Evolutionary conservation across 106 monocot species (phyloP).

Genomic region (Allium cepa): DNA sequence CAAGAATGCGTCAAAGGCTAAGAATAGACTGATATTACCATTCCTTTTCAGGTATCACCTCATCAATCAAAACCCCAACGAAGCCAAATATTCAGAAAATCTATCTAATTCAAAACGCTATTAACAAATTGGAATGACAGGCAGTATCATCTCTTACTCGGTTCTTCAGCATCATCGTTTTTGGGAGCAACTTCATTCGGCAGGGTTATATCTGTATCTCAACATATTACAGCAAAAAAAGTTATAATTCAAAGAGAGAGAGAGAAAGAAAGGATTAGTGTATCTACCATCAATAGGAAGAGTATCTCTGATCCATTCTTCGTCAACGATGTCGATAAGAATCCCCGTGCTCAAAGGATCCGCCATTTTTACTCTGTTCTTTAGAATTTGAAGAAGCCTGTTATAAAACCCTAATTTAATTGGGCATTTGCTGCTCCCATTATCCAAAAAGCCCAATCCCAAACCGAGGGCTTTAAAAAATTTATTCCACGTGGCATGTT

Average conservation of each 20-base stretch:
- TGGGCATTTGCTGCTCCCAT: too few relatives aligned
- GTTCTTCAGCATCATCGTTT: not conserved
- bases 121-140: too few relatives aligned
- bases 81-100: too few relatives aligned
- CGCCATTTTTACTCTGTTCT: not conserved
- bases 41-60: too few relatives aligned
- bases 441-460: too few relatives aligned
- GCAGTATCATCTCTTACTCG: not conserved
- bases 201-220: not conserved
- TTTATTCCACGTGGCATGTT: too few relatives aligned
- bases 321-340: slow-evolving; percentile 30
- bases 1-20: too few relatives aligned
- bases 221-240: not conserved
- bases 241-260: not conserved
- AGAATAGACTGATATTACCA: too few relatives aligned
- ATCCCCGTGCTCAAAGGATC: slow-evolving; percentile 32
- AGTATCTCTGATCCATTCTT: slow-evolving; percentile 35
- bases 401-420: too few relatives aligned
- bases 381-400: not conserved
- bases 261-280: not conserved
- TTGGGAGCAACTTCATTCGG: not conserved
- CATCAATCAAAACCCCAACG: too few relatives aligned
- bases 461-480: too few relatives aligned
- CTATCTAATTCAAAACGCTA: too few relatives aligned
- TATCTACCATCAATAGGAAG: slow-evolving; percentile 28